phyloP scores from a whole-genome alignment of 23 red algal genomes.

The Gracilaria gracilis region DNA sequence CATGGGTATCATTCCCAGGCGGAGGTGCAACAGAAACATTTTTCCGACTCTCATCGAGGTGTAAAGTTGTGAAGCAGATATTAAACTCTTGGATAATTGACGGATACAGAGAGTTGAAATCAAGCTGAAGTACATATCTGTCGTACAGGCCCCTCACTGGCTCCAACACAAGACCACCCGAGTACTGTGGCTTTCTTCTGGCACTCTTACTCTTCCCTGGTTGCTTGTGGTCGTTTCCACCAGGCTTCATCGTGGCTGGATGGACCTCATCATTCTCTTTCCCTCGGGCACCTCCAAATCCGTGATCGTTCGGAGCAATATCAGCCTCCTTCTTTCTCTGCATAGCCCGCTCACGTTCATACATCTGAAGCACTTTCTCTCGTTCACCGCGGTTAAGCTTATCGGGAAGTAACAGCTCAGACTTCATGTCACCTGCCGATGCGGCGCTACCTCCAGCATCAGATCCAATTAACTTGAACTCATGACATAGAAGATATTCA shows the following conservation, averaged over 20 bases:
- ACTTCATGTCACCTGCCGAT: conserved; percentile 38
- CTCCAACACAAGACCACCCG: conserved; percentile 94
- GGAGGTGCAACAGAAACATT: neutral
- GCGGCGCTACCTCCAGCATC: conserved; percentile 21
- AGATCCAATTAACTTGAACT: conserved; percentile 74
- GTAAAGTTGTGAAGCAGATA: conserved; percentile 95
- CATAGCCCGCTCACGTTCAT: conserved; percentile 36
- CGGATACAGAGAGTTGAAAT: conserved; percentile 99
- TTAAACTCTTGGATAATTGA: conserved; percentile 99
- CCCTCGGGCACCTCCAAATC: conserved; percentile 9
- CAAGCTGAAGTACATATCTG: conserved; percentile 89
- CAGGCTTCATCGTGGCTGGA: neutral
- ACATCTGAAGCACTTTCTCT: neutral
- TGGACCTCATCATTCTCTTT: neutral
- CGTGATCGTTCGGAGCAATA: neutral
- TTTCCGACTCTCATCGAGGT: conserved; percentile 13
- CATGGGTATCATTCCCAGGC: neutral
- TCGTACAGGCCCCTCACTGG: conserved; percentile 95
- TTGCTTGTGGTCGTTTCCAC: neutral
- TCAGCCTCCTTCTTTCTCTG: neutral
- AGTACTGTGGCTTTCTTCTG: conserved; percentile 91
- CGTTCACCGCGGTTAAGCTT: conserved; percentile 78
- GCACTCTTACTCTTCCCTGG: conserved; percentile 44
- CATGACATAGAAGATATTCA: conserved; percentile 94
- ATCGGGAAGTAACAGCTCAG: conserved; percentile 90